phyloP scores from a whole-genome alignment of 306 rosid genomes.

The Vigna mungo region DNA sequence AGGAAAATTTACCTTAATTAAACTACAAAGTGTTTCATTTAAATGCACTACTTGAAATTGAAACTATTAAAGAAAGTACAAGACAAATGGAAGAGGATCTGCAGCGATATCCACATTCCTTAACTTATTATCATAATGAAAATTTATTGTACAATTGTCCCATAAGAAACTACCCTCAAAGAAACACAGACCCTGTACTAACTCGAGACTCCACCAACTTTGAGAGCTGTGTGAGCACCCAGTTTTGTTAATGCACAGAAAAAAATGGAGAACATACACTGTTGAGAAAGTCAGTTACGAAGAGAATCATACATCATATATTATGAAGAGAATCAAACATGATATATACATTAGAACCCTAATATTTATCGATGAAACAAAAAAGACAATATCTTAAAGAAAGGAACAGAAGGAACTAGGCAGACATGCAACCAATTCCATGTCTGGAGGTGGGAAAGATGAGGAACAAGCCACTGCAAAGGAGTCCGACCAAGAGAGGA shows the following conservation, averaged over 20 bases:
- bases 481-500: conserved; percentile 71
- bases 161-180: conserved; percentile 6
- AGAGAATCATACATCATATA: too few species aligned
- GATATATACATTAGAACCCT: too few species aligned
- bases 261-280: too few species aligned
- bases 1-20: neutral
- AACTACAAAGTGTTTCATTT: neutral
- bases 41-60: neutral
- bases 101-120: neutral
- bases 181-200: conserved; percentile 59
- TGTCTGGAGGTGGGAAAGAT: conserved; percentile 69
- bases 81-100: neutral
- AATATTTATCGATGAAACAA: too few species aligned
- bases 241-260: too few species aligned
- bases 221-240: conserved; percentile 59
- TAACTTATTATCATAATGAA: neutral
- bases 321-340: too few species aligned
- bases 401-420: neutral
- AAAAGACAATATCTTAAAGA: too few species aligned
- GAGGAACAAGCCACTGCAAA: conserved; percentile 75
- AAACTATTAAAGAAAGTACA: conserved; percentile 18
- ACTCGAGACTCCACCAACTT: conserved; percentile 65
- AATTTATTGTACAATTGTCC: neutral
- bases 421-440: conserved; percentile 78
- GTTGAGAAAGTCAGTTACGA: too few species aligned